Evolutionary conservation across 495 filamentous ascomycete species (phyloP).

Genomic region (Umbilicaria muhlenbergii): DNA sequence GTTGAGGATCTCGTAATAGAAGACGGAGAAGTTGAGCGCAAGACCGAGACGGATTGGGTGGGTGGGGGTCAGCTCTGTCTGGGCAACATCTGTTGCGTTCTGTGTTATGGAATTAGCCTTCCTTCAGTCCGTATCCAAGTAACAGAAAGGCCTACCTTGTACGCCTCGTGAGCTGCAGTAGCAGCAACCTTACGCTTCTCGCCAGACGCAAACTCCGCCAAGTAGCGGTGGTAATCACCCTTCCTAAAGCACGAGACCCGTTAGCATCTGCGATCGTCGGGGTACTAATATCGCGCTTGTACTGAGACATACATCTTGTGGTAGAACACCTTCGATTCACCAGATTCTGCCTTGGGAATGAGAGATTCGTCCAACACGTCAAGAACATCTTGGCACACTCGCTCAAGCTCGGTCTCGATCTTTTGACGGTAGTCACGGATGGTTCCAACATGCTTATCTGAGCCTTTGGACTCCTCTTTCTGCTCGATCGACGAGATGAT

Average conservation of each 20-base stretch:
- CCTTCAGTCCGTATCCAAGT: not conserved
- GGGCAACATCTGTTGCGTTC: slow-evolving; percentile 96
- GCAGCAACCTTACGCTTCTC: slow-evolving; percentile 98
- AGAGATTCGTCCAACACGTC: slow-evolving; percentile 88
- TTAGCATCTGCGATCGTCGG: slow-evolving; percentile 7
- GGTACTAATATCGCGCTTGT: not conserved
- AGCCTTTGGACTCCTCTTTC: slow-evolving; percentile 99
- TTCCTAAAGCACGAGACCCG: slow-evolving; percentile 48
- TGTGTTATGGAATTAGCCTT: slow-evolving; percentile 19
- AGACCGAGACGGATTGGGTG: slow-evolving; percentile 98
- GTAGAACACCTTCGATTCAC: slow-evolving; percentile 99
- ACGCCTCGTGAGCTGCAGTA: slow-evolving; percentile 92
- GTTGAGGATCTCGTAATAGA: slow-evolving; percentile 99
- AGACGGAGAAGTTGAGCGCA: slow-evolving; percentile 98
- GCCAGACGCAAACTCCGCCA: slow-evolving; percentile 95
- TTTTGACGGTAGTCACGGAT: slow-evolving; percentile 98
- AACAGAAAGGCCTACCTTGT: slow-evolving; percentile 56
- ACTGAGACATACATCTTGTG: slow-evolving; percentile 85
- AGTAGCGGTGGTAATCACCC: slow-evolving; percentile 99
- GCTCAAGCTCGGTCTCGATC: slow-evolving; percentile 96
- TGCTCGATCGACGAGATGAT: slow-evolving; percentile 99
- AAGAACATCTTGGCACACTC: slow-evolving; percentile 96
- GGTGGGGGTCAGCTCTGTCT: slow-evolving; percentile 92
- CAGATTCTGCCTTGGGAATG: slow-evolving; percentile 94
- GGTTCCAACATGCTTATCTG: slow-evolving; percentile 87